phyloP scores from a whole-genome alignment of 2,329 filamentous ascomycete genomes.

The Calonectria pseudoturangicola region DNA sequence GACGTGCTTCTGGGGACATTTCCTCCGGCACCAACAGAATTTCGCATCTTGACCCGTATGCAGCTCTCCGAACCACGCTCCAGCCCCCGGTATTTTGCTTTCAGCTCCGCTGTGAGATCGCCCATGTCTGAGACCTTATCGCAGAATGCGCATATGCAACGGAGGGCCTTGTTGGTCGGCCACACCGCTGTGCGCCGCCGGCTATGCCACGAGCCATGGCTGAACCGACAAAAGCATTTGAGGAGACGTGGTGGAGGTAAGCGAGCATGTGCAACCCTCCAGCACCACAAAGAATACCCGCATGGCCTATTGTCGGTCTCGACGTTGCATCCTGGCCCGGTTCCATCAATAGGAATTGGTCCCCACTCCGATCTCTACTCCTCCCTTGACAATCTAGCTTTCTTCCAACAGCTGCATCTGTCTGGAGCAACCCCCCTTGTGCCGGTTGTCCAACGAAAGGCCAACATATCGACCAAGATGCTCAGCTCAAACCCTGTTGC shows the following conservation, averaged over 20 bases:
- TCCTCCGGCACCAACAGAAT: background rate
- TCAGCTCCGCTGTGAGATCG: constrained; percentile 9
- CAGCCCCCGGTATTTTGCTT: constrained; percentile 3
- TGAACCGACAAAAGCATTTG: constrained; percentile 2
- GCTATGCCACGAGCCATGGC: background rate
- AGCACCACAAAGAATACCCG: constrained; percentile 21
- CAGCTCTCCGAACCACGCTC: background rate
- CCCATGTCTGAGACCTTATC: constrained; percentile 8
- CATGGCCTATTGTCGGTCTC: constrained; percentile 22
- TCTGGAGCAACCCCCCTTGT: constrained; percentile 17
- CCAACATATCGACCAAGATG: constrained; percentile 9
- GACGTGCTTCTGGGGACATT: constrained; percentile 20
- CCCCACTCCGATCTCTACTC: constrained; percentile 26
- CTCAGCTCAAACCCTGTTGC: constrained; percentile 15
- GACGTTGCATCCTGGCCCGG: constrained; percentile 20
- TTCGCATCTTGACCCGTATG: background rate
- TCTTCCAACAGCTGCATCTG: constrained; percentile 21
- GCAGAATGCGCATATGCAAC: constrained; percentile 10
- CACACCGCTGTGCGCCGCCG: constrained; percentile 8
- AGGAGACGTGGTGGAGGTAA: constrained; percentile 10
- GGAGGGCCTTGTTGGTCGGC: constrained; percentile 8
- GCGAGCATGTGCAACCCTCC: constrained; percentile 25
- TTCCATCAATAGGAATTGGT: constrained; percentile 32
- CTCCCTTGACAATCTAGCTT: constrained; percentile 1
- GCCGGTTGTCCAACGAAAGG: constrained; percentile 22